phyloP scores from a whole-genome alignment of 768 basidiomycete genomes.

The Steccherinum ochraceum region DNA sequence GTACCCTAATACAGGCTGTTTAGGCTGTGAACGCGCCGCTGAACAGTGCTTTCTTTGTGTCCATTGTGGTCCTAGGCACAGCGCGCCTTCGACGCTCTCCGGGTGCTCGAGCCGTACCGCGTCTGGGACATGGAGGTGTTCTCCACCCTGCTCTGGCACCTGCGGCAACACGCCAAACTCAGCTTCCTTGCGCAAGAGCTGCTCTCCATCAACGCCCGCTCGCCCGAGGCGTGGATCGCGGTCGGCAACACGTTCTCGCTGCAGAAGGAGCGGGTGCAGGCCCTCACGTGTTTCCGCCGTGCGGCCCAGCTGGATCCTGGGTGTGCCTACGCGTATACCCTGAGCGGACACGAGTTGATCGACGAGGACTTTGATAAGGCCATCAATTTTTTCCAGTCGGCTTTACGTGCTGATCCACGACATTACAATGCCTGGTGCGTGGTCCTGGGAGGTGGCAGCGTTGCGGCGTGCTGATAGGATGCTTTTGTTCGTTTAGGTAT shows the following conservation, averaged over 20 bases:
- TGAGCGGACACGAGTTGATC: slow-evolving; percentile 95
- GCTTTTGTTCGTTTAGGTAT: slow-evolving; percentile 56
- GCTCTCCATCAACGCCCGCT: slow-evolving; percentile 74
- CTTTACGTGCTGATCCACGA: slow-evolving; percentile 83
- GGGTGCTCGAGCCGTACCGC: slow-evolving; percentile 84
- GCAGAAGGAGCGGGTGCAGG: slow-evolving; percentile 90
- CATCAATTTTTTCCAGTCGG: slow-evolving; percentile 85
- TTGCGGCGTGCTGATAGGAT: slow-evolving; percentile 9
- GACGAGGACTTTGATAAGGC: slow-evolving; percentile 94
- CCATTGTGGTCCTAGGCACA: slow-evolving; percentile 57
- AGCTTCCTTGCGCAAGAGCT: slow-evolving; percentile 93
- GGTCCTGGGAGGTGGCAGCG: no score
- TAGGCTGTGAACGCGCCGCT: background rate
- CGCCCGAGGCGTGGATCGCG: slow-evolving; percentile 91
- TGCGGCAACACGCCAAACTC: slow-evolving; percentile 76
- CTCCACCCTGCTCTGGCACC: slow-evolving; percentile 94
- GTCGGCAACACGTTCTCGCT: slow-evolving; percentile 94
- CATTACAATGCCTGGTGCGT: slow-evolving; percentile 98
- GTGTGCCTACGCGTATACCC: slow-evolving; percentile 93
- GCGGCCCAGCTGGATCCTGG: slow-evolving; percentile 84
- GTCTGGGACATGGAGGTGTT: slow-evolving; percentile 93
- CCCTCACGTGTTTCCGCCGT: slow-evolving; percentile 89
- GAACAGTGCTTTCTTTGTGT: background rate
- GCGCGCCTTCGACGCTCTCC: slow-evolving; percentile 77
- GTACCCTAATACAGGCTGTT: slow-evolving; percentile 22